Evolutionary conservation across 208 protist genomes (phyloP).

Genomic region (Leishmania guyanensis): DNA sequence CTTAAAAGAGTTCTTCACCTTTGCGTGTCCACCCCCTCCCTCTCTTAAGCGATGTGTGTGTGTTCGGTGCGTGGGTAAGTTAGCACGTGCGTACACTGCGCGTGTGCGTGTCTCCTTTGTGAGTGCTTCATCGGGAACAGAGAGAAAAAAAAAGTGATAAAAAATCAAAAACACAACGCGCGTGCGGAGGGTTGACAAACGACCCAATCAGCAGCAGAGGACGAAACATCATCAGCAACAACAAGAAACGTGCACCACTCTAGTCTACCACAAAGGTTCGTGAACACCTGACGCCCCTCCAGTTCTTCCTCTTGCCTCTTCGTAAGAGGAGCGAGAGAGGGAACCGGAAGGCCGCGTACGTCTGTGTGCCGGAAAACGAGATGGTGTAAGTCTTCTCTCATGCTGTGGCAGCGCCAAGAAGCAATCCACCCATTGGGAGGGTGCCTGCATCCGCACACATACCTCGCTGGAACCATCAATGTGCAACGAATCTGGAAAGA

Average conservation of each 20-base stretch:
- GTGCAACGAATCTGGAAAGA: background rate
- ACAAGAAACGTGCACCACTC: background rate
- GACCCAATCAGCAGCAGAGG: background rate
- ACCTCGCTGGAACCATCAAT: background rate
- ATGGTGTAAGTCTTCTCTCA: background rate
- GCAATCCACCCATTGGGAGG: background rate
- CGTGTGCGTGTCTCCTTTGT: background rate
- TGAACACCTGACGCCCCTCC: background rate
- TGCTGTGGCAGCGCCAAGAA: background rate
- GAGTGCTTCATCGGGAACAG: background rate
- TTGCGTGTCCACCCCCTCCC: background rate
- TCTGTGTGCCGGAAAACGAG: background rate
- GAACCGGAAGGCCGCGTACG: background rate
- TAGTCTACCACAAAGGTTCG: background rate
- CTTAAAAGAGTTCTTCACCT: background rate
- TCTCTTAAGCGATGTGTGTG: background rate
- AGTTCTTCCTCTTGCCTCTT: background rate
- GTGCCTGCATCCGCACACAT: background rate
- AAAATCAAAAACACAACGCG: background rate
- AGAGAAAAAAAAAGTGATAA: background rate
- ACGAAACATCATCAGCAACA: background rate
- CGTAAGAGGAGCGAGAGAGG: background rate
- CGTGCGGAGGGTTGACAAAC: background rate
- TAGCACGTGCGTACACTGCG: no score
- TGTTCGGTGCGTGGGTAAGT: no score